Conservation (phyloP, 2,329 filamentous ascomycete species). For the Geosmithia putterillii region DNA sequence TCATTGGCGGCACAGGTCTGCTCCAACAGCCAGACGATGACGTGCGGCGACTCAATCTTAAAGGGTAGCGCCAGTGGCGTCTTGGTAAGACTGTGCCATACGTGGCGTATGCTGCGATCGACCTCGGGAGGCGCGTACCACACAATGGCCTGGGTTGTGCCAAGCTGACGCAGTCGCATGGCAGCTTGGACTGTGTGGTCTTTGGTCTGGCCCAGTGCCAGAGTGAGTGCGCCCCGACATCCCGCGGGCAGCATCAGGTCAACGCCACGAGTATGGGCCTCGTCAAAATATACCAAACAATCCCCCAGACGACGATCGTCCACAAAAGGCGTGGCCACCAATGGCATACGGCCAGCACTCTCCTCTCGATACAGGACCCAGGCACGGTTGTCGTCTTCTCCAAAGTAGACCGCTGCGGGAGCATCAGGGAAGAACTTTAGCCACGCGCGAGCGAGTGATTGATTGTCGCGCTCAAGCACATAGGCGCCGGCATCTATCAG, state of each 20-base stretch:
- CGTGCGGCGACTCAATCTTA: constrained; percentile 7
- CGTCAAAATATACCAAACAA: constrained; percentile 47
- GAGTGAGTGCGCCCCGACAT: constrained; percentile 39
- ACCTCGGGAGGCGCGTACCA: constrained; percentile 50
- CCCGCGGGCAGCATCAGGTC: constrained; percentile 40
- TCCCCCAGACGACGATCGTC: constrained; percentile 34
- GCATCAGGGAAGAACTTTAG: constrained; percentile 22
- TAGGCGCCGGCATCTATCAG: constrained; percentile 54
- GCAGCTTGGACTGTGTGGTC: constrained; percentile 49
- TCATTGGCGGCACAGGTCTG: constrained; percentile 50
- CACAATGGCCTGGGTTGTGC: constrained; percentile 38
- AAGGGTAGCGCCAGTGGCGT: too few species aligned
- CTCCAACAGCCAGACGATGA: constrained; percentile 47
- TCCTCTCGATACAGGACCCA: constrained; percentile 9
- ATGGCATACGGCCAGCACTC: constrained; percentile 18
- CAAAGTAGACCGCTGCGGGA: constrained; percentile 43
- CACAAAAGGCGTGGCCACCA: constrained; percentile 41
- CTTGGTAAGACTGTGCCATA: constrained; percentile 8
- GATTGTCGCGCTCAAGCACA: constrained; percentile 49
- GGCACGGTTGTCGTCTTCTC: constrained; percentile 36
- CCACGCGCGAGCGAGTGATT: constrained; percentile 35
- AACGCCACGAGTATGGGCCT: constrained; percentile 45
- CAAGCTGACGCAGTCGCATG: constrained; percentile 51
- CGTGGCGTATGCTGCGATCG: constrained; percentile 44
- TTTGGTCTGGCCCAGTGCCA: constrained; percentile 45